These are phyloP conservation scores for Striga hermonthica DNA, from an alignment of 305 asterid genomes.

Conservation along the genomic window DNA sequence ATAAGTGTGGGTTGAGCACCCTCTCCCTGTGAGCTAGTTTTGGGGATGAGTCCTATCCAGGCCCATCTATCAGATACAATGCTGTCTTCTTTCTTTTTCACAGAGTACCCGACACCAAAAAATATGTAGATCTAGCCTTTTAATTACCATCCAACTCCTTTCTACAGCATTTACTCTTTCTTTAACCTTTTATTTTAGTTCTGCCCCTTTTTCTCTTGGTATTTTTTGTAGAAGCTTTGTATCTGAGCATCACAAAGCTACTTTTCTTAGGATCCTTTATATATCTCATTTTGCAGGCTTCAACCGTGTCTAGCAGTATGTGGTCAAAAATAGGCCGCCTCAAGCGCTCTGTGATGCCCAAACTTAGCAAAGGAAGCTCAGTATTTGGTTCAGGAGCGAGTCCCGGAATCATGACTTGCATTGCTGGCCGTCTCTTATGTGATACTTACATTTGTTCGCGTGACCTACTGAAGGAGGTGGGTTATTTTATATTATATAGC, in stretches of 20 bases:
- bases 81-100: background rate
- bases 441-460: slow-evolving; percentile 87
- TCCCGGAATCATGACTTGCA: slow-evolving; percentile 82
- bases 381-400: slow-evolving; percentile 93
- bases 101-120: background rate
- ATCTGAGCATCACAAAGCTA: slow-evolving; percentile 15
- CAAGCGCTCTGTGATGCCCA: slow-evolving; percentile 86
- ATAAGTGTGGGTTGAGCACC: no score
- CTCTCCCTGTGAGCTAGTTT: no score
- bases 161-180: slow-evolving; percentile 9
- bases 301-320: slow-evolving; percentile 65
- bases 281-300: slow-evolving; percentile 53
- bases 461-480: slow-evolving; percentile 89
- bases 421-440: slow-evolving; percentile 97
- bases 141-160: slow-evolving; percentile 17
- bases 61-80: background rate
- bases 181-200: slow-evolving; percentile 2
- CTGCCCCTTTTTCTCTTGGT: slow-evolving; percentile 11
- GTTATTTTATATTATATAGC: slow-evolving; percentile 27
- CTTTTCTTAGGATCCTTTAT: slow-evolving; percentile 28
- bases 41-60: no score
- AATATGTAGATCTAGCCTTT: slow-evolving; percentile 12
- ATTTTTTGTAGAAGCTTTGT: slow-evolving; percentile 4
- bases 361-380: slow-evolving; percentile 78
- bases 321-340: slow-evolving; percentile 99